These are phyloP conservation scores for Hirsutella thompsonii DNA, from an alignment of 2,329 filamentous ascomycete species.

Conservation along the genomic window DNA sequence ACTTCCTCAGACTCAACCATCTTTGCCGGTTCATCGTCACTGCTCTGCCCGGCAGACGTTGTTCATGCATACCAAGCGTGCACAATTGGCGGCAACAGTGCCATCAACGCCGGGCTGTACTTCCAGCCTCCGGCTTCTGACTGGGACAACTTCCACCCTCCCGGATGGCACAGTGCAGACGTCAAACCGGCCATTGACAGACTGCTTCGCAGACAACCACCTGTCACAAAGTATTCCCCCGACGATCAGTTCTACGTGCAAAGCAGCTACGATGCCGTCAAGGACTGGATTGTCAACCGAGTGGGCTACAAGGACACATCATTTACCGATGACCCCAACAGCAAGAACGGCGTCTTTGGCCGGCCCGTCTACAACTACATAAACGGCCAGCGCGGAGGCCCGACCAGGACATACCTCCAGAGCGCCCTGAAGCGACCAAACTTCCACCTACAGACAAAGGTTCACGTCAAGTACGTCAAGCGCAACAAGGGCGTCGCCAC, in stretches of 20 bases:
- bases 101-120: constrained; percentile 40
- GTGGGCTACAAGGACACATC: constrained; percentile 33
- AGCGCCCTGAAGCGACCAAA: constrained; percentile 25
- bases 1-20: constrained; percentile 28
- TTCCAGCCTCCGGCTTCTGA: constrained; percentile 40
- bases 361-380: constrained; percentile 34
- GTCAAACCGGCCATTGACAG: constrained; percentile 30
- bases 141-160: constrained; percentile 35
- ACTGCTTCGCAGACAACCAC: constrained; percentile 29
- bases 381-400: constrained; percentile 34
- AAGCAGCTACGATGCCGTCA: constrained; percentile 30
- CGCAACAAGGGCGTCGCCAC: constrained; percentile 25
- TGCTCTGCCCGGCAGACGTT: constrained; percentile 25
- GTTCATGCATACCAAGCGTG: constrained; percentile 34
- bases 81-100: constrained; percentile 35
- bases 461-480: constrained; percentile 29
- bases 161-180: constrained; percentile 36
- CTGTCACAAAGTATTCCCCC: constrained; percentile 27
- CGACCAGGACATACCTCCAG: constrained; percentile 35
- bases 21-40: constrained; percentile 24
- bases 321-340: constrained; percentile 29
- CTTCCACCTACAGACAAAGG: constrained; percentile 30
- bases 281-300: constrained; percentile 34
- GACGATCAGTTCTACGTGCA: constrained; percentile 33
- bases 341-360: constrained; percentile 35